Conservation (phyloP, 2,329 filamentous ascomycete genomes). For the Dryadomyces quercivorus region DNA sequence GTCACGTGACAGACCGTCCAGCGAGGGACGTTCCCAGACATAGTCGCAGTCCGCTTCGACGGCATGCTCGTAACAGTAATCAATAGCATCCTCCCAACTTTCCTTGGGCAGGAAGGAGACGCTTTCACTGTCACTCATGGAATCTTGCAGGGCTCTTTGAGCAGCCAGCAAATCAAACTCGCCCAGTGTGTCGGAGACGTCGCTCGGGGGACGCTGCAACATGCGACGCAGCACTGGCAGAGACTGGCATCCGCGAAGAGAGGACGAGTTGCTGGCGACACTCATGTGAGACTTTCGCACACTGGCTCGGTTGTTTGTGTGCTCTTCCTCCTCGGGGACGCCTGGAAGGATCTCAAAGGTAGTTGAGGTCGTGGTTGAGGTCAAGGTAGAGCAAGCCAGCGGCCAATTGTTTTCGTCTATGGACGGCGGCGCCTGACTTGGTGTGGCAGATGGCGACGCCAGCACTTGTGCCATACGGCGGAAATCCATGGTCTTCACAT, state of each 20-base stretch:
- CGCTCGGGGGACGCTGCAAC: constrained; percentile 24
- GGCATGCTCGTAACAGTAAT: constrained; percentile 59
- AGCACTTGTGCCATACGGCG: constrained; percentile 26
- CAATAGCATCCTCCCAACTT: constrained; percentile 58
- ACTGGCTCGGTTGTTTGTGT: constrained; percentile 20
- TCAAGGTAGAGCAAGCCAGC: constrained; percentile 22
- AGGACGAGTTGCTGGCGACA: constrained; percentile 34
- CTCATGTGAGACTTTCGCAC: constrained; percentile 27
- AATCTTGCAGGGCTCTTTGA: constrained; percentile 20
- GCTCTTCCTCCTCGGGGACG: constrained; percentile 53
- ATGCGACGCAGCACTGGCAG: constrained; percentile 41
- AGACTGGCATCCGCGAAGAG: constrained; percentile 41
- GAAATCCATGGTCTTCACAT: constrained; percentile 12
- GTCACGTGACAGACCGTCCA: constrained; percentile 28
- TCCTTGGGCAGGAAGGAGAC: constrained; percentile 24
- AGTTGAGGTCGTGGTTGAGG: constrained; percentile 1
- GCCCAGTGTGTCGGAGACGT: constrained; percentile 40
- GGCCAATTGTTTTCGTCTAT: constrained; percentile 31
- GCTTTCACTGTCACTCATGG: constrained; percentile 13
- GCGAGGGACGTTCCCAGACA: constrained; percentile 48
- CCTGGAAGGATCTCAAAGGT: constrained; percentile 38
- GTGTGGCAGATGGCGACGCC: constrained; percentile 7
- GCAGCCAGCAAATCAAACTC: constrained; percentile 26
- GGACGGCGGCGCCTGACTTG: constrained; percentile 19
- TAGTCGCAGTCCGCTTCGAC: constrained; percentile 56